Evolutionary conservation across 257 asterid genomes (phyloP).

Genomic region (Solanum raphanifolium): DNA sequence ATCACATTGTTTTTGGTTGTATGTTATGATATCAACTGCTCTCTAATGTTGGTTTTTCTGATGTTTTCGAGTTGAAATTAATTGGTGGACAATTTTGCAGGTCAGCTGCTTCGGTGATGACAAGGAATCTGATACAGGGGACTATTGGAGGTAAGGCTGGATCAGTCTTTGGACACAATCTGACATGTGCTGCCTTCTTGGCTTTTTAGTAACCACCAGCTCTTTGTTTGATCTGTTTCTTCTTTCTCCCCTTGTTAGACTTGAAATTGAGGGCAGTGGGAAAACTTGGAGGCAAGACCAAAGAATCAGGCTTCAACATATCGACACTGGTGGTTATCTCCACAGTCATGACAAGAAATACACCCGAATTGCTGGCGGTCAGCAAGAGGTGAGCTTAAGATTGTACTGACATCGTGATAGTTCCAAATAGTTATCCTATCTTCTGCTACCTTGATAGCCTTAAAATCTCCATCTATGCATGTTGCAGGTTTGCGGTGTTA

Average conservation of each 20-base stretch:
- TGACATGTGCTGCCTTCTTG: background rate
- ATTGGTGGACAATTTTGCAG: constrained; percentile 26
- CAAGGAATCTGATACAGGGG: constrained; percentile 85
- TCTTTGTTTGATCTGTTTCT: background rate
- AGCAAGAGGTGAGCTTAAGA: constrained; percentile 74
- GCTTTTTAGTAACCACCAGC: background rate
- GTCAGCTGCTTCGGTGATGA: constrained; percentile 95
- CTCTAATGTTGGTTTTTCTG: background rate
- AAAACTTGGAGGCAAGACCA: constrained; percentile 99
- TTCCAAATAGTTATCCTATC: background rate
- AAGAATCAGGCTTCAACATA: constrained; percentile 77
- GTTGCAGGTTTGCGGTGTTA: constrained; percentile 82
- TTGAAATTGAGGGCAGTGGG: constrained; percentile 92
- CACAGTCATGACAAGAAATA: constrained; percentile 98
- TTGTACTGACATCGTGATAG: background rate
- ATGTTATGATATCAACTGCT: background rate
- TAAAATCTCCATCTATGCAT: background rate
- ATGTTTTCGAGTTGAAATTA: constrained; percentile 1
- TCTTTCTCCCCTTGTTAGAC: constrained; percentile 22
- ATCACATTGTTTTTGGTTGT: background rate
- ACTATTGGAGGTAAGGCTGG: constrained; percentile 66
- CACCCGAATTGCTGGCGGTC: constrained; percentile 98
- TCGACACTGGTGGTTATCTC: constrained; percentile 83
- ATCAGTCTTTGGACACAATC: background rate
- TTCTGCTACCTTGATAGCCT: background rate